These are phyloP conservation scores for Schizopora paradoxa DNA, from an alignment of 1,284 basidiomycete genomes.

Conservation along the genomic window DNA sequence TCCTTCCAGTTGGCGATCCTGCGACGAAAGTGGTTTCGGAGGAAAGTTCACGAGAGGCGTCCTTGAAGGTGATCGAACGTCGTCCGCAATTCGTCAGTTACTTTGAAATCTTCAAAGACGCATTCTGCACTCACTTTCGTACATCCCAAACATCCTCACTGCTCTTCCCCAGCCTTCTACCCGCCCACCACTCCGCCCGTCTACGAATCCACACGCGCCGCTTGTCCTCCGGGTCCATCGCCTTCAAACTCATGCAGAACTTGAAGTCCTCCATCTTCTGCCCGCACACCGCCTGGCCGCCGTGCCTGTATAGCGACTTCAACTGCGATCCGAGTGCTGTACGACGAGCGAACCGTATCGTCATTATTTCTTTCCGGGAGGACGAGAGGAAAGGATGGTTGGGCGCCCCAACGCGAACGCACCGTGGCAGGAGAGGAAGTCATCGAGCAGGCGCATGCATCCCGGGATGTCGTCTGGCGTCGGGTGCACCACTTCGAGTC, in stretches of 20 bases:
- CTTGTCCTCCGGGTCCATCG: slow-evolving; percentile 69
- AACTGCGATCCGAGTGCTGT: slow-evolving; percentile 79
- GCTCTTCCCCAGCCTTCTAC: slow-evolving; percentile 65
- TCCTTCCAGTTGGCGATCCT: too few species aligned
- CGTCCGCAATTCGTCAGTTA: too few species aligned
- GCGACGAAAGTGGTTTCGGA: too few species aligned
- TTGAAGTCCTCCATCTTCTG: slow-evolving; percentile 91
- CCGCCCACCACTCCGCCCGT: slow-evolving; percentile 90
- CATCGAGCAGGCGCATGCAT: slow-evolving; percentile 76
- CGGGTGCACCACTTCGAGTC: slow-evolving; percentile 60
- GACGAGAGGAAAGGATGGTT: not conserved
- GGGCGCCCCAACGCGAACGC: slow-evolving; percentile 12
- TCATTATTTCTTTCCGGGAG: not conserved
- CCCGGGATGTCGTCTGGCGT: slow-evolving; percentile 74
- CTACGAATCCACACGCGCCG: slow-evolving; percentile 80
- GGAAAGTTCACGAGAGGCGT: too few species aligned
- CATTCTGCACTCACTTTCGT: slow-evolving; percentile 70
- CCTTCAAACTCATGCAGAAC: slow-evolving; percentile 86
- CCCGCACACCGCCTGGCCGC: slow-evolving; percentile 71
- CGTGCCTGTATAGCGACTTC: slow-evolving; percentile 83
- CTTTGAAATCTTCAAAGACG: too few species aligned
- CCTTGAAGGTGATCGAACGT: too few species aligned
- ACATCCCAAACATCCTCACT: slow-evolving; percentile 95
- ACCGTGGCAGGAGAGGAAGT: slow-evolving; percentile 77
- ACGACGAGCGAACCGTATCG: not conserved